A percentile compares a stretch with the other conserved stretches of the same genome.
These are phyloP conservation scores for Hypsizygus marmoreus DNA, from an alignment of 768 basidiomycete species.

Conservation along the genomic window DNA sequence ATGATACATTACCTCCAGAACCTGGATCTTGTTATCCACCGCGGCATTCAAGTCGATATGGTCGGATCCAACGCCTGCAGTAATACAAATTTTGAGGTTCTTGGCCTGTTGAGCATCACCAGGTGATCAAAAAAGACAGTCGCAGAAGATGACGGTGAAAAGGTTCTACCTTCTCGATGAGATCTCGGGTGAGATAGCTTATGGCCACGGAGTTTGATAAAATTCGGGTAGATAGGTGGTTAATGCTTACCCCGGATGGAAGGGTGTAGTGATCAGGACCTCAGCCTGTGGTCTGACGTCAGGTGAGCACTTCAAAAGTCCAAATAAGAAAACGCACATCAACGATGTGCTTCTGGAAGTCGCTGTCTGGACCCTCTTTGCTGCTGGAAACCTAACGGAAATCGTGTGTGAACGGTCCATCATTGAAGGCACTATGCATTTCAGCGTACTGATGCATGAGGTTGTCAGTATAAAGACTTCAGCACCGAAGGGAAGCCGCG, in stretches of 20 bases:
- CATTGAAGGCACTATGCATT: background rate
- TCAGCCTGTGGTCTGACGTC: conserved; percentile 54
- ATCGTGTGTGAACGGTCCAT: background rate
- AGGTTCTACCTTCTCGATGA: conserved; percentile 60
- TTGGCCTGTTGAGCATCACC: conserved; percentile 54
- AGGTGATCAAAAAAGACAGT: conserved; percentile 4
- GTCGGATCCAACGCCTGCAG: conserved; percentile 90
- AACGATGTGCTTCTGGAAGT: conserved; percentile 80
- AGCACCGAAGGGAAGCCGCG: conserved; percentile 1
- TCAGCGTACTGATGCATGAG: no score
- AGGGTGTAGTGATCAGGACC: conserved; percentile 80
- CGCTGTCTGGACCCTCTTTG: conserved; percentile 82
- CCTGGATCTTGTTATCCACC: conserved; percentile 77
- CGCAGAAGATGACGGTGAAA: background rate
- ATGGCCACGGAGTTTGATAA: background rate
- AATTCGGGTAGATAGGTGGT: background rate
- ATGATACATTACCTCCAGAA: conserved; percentile 54
- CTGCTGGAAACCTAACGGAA: conserved; percentile 67
- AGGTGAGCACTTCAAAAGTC: background rate
- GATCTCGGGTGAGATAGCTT: conserved; percentile 71
- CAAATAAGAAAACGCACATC: conserved; percentile 52
- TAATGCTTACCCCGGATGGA: conserved; percentile 66
- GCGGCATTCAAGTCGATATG: conserved; percentile 90
- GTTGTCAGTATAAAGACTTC: background rate
- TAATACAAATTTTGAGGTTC: conserved; percentile 88